Base-by-base conservation (phyloP, 2,329 filamentous ascomycete genomes). In the Colletotrichum tamarilloi region DNA sequence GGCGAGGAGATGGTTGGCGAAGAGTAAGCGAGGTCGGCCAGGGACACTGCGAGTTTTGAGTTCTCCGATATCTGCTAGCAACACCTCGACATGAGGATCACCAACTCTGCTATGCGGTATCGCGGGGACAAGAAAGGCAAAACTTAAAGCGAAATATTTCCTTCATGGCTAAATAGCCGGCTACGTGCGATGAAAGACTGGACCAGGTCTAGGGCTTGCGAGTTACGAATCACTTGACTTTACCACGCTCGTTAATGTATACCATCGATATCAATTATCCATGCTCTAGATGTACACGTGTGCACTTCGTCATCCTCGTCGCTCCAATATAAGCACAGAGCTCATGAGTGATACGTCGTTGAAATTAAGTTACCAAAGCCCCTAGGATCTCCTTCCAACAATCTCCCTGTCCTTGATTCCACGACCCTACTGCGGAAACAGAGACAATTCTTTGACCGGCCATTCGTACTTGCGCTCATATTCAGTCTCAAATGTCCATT, bases 401-500 rank as follows among this genome's bases (percentile, higher is more conserved):
- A 22, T 5, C 7, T 22, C 8, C 19, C 7, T 19, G 38, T 11
- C 8, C 42, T 19, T 2, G 4, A 22, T n/a, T 8, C 42, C 42
- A 49, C 9, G 8, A 35, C 11, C 7, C 22, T 68, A 62, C 49
- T 56, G 38, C 1, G 35, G 11, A 5, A 35, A 62, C 9, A 35
- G 11, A 0, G 49, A 53, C 4, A 52, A 22, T 2, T 60, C 11
- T 19, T 67, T 55, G 8, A 74, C 72, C 19, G 66, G 66, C 65
- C 62, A 74, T 14, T 67, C 46, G 30, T 70, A 64, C 7, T 55
- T n/a, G 12, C 62, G 57, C 38, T 62, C 42, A 30, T 52, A 49
- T 7, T 49, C 38, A 9, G 53, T 26, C 9, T 7, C 24, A 24
- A 68, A 71, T 9, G 58, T 57, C 73, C 72, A 75, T 32, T 66